Base-by-base conservation (phyloP, 1,139 yeast genomes). In the Magnusiomyces paraingens region DNA sequence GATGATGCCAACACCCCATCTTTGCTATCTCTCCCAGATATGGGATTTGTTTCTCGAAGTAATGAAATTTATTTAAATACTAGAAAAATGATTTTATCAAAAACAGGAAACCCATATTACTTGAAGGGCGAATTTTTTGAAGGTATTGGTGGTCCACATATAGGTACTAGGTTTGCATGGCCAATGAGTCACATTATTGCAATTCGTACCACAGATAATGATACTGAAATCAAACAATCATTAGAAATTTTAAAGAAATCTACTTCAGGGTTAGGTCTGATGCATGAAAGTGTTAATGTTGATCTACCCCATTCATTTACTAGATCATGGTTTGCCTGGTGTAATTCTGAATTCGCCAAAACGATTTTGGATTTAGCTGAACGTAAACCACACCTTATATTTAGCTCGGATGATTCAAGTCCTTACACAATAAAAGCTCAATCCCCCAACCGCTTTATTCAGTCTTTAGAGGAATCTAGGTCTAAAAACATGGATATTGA, bases 1-100 rank as follows among this genome's bases (percentile, higher is more conserved):
- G 96, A 89, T 67, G 96, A 89, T 69, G 96, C 96, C 21, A 89
- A 89, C 62, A 76, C 90, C 36, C 96, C 96, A 0, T 87, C 95
- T 0, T 74, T 89, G 44, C 72, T 89, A 44, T 79, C 96, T 0
- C 74, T 90, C 35, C 96, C 96, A 0, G 93, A 86, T 61, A 70
- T 88, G 69, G 96, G 95, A 0, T 86, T 79, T 64, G 62, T 81
- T 10, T 68, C 73, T 11, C 64, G 62, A 5, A 68, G 75, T 46
- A 84, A 88, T 65, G 74, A 74, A 46, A 67, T 86, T 1, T 89
- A 90, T 67, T 83, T 82, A 64, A 87, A 86, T 64, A 90, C 96
- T 0, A 74, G 96, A 52, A 78, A 74, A 52, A 86, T 89, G 95
- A 73, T 90, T 15, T 72, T 87, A 36, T 76, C 83, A 2, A 81